Base-by-base conservation (phyloP, 257 asterid genomes). In the Lithospermum erythrorhizon region DNA sequence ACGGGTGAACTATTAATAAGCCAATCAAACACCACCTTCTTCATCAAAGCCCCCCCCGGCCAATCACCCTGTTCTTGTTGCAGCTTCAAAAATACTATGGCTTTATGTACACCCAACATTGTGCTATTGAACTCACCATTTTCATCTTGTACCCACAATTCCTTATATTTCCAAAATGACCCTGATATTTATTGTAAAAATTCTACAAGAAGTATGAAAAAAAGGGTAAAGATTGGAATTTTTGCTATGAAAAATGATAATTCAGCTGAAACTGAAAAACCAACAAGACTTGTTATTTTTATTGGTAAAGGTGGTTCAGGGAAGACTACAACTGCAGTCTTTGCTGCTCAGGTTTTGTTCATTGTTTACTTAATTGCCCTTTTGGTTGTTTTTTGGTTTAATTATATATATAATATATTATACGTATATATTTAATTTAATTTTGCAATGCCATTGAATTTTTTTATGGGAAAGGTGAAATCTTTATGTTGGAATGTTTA, bases 271-370 rank as follows among this genome's bases (percentile, higher is more conserved):
- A 71, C 41, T 58, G 65, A 56, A 66, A 80, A 74, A 20, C 76
- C 94, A 70, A 71, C 93, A 6, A 88, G 82, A 74, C 69, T 91
- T 65, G 79, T 91, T 16, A 88, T 95, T 23, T 91, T 91, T 72
- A 63, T 88, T 60, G 98, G 98, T 30, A 91, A 91, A 81, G 98
- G 98, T 64, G 98, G 95, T 67, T 83, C 96, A 17, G 98, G 98
- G 0, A 88, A 91, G 71, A 88, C 98, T 21, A 84, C 95, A 53
- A 80, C 94, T 64, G 84, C 98, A 62, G 70, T 88, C 64, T 87
- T 91, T 72, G 95, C 96, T n/a, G 96, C 98, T 64, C 94, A 88
- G 96, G 98, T 91, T 14, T 59, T 19, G 9, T 57, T 2, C 21
- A 27, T 5, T 58, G 14, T 29, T 45, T 19, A 15, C 18, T 51